Percentiles rank a stretch among this genome's conserved stretches.
Evolutionary conservation across 2,329 filamentous ascomycete species (phyloP).

Genomic region (Exophiala dermatitidis): DNA sequence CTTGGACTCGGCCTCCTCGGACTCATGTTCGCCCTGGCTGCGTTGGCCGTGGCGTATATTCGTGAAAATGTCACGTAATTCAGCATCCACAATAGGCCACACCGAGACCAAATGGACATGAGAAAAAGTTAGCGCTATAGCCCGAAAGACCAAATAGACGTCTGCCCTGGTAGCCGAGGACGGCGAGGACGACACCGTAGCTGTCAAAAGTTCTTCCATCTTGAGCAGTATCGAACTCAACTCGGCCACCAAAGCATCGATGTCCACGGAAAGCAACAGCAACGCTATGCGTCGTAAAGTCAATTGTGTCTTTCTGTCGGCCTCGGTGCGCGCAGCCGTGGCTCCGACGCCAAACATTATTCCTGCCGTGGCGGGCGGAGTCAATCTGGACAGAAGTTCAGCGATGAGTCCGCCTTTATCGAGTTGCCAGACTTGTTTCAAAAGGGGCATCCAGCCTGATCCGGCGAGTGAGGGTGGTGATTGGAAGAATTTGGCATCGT

Average conservation of each 20-base stretch:
- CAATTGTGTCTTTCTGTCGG: constrained; percentile 85
- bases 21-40: too few species aligned
- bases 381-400: constrained; percentile 71
- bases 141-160: constrained; percentile 78
- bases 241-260: constrained; percentile 74
- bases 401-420: constrained; percentile 77
- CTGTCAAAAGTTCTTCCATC: constrained; percentile 74
- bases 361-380: constrained; percentile 80
- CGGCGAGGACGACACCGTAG: constrained; percentile 80
- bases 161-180: constrained; percentile 85
- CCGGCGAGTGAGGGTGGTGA: constrained; percentile 59
- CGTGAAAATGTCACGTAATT: constrained; percentile 64
- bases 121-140: constrained; percentile 70
- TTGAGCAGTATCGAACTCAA: constrained; percentile 70
- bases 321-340: constrained; percentile 85
- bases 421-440: constrained; percentile 73
- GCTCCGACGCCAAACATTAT: constrained; percentile 99
- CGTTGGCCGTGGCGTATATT: constrained; percentile 61
- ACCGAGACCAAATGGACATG: constrained; percentile 72
- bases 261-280: constrained; percentile 66
- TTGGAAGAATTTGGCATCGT: constrained; percentile 79
- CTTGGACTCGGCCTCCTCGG: constrained; percentile 32
- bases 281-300: constrained; percentile 77
- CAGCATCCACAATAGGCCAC: constrained; percentile 84
- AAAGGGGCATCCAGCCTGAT: constrained; percentile 70